These are phyloP conservation scores for Anaeromyces robustus DNA, from an alignment of 192 early-diverging fungal genomes.

Conservation along the genomic window DNA sequence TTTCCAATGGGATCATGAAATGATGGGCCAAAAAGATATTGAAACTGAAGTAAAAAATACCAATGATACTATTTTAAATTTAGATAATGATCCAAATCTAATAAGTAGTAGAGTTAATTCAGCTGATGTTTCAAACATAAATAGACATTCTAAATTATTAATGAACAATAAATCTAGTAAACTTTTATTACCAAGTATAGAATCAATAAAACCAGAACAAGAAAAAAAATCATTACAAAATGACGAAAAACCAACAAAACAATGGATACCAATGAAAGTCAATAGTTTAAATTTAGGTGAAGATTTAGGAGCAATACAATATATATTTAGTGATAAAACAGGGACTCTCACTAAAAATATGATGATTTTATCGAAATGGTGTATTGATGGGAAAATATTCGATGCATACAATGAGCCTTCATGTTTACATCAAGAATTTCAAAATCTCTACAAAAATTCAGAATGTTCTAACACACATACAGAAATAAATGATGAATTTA, in stretches of 20 bases:
- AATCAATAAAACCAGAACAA: background rate
- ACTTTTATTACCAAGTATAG: background rate
- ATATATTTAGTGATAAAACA: slow-evolving; percentile 95
- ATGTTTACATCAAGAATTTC: background rate
- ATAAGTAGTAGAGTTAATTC: background rate
- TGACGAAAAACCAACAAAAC: background rate
- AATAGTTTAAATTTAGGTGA: slow-evolving; percentile 20
- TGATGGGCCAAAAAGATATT: slow-evolving; percentile 13
- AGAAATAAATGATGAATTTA: background rate
- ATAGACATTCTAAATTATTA: background rate
- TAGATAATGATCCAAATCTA: background rate
- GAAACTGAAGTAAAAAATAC: background rate
- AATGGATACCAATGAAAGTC: background rate
- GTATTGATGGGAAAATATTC: slow-evolving; percentile 9
- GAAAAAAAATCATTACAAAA: background rate
- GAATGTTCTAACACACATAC: background rate
- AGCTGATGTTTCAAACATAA: background rate
- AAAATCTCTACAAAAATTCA: background rate
- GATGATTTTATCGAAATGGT: background rate
- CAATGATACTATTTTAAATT: background rate
- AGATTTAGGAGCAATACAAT: slow-evolving; percentile 88
- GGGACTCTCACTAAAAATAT: background rate
- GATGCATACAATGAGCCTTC: background rate
- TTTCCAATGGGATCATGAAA: slow-evolving; percentile 46
- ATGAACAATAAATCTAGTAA: background rate